These are phyloP conservation scores for Leccinum huronense DNA, from an alignment of 1,284 basidiomycete species.

Conservation along the genomic window DNA sequence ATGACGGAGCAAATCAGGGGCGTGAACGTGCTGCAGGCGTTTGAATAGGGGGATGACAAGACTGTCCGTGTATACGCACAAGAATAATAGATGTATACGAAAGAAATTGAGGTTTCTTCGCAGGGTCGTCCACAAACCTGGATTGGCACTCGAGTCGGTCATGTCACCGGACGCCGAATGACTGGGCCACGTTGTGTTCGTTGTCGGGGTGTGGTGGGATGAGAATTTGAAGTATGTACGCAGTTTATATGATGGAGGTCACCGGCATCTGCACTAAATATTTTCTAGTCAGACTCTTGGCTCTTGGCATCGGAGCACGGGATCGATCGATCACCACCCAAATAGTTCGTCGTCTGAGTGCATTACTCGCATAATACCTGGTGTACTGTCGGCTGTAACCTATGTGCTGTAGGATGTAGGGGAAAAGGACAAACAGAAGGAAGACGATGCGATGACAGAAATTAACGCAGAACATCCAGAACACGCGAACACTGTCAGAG, in stretches of 20 bases:
- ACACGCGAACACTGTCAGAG: constrained; percentile 30
- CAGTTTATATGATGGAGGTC: neutral
- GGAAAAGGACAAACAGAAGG: constrained; percentile 27
- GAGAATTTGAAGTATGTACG: neutral
- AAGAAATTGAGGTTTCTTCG: constrained; percentile 66
- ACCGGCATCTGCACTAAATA: neutral
- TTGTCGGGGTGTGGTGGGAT: neutral
- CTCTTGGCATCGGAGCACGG: neutral
- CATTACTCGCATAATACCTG: constrained; percentile 25
- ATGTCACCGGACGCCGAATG: constrained; percentile 7
- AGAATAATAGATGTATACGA: constrained; percentile 56
- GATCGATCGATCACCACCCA: neutral
- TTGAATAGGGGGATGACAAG: constrained; percentile 22
- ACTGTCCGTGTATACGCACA: constrained; percentile 39
- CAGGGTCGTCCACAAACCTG: constrained; percentile 34
- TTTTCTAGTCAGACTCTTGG: neutral
- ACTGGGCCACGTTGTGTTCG: neutral
- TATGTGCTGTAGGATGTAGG: constrained; percentile 26
- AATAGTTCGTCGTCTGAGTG: constrained; percentile 17
- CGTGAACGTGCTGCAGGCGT: constrained; percentile 60
- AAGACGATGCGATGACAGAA: constrained; percentile 30
- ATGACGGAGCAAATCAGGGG: constrained; percentile 73
- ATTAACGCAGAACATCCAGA: constrained; percentile 35
- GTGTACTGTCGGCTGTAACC: constrained; percentile 26
- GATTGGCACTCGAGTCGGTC: constrained; percentile 13